Percentiles rank a stretch among this genome's conserved stretches.
These are phyloP conservation scores for Cyclotella atomus DNA, from an alignment of 108 stramenopile genomes.

Conservation along the genomic window DNA sequence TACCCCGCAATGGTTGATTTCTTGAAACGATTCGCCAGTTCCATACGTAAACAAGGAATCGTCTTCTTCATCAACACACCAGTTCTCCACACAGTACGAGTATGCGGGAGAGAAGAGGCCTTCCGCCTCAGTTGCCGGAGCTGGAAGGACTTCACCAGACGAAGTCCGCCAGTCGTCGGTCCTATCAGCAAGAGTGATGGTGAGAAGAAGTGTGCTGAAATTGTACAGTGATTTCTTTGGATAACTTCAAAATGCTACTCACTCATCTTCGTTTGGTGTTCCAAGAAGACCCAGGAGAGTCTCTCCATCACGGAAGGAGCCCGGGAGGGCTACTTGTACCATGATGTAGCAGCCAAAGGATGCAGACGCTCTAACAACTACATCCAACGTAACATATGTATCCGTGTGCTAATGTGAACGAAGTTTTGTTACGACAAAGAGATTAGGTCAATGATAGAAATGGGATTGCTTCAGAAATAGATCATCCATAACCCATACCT, in stretches of 20 bases:
- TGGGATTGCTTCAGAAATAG: neutral
- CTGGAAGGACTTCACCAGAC: neutral
- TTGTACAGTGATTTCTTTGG: too few relatives aligned
- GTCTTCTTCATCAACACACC: slow-evolving; percentile 11
- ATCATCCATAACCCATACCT: neutral
- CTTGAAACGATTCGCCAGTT: slow-evolving; percentile 22
- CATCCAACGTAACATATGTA: slow-evolving; percentile 1
- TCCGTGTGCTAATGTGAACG: neutral
- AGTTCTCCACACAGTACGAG: slow-evolving; percentile 24
- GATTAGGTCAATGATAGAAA: neutral
- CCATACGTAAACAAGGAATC: slow-evolving; percentile 21
- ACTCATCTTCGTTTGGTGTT: slow-evolving; percentile 10
- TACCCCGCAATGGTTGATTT: slow-evolving; percentile 11
- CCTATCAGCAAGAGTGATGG: neutral
- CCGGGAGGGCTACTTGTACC: slow-evolving; percentile 17
- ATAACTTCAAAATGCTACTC: neutral
- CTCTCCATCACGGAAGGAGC: slow-evolving; percentile 3
- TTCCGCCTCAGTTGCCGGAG: neutral
- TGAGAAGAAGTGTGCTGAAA: too few relatives aligned
- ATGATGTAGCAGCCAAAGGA: slow-evolving; percentile 24
- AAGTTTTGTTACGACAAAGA: neutral
- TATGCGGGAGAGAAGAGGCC: slow-evolving; percentile 21
- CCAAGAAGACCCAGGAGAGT: slow-evolving; percentile 18
- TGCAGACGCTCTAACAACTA: neutral
- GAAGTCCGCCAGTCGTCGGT: slow-evolving; percentile 8